phyloP scores from a whole-genome alignment of 305 asterid species.

The Galium porrigens region DNA sequence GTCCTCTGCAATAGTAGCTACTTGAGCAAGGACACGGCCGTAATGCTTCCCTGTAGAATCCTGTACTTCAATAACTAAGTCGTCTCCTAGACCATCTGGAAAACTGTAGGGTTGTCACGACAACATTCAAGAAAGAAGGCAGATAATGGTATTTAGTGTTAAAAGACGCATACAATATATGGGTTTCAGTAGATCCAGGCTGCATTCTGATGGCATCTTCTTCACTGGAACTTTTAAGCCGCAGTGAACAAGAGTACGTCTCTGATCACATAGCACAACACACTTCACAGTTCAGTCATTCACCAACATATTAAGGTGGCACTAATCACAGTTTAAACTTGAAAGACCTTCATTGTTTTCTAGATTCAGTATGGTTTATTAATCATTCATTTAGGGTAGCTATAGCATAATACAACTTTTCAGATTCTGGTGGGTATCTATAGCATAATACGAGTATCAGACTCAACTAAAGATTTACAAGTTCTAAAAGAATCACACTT shows the following conservation, averaged over 20 bases:
- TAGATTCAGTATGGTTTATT: not conserved
- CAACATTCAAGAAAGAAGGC: conserved; percentile 8
- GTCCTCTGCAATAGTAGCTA: conserved; percentile 43
- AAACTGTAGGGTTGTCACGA: conserved; percentile 31
- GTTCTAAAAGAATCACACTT: not conserved
- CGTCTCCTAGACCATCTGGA: conserved; percentile 45
- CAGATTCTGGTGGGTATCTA: not conserved
- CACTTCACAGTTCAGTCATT: not conserved
- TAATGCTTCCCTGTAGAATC: conserved; percentile 37
- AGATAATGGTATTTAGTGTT: not conserved
- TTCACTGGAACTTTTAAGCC: conserved; percentile 39
- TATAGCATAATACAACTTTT: too few species aligned
- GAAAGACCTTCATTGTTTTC: not conserved
- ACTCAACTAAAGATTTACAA: not conserved
- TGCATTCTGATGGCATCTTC: conserved; percentile 40
- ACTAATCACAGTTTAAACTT: not conserved
- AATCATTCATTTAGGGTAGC: not conserved
- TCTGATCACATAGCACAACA: conserved; percentile 22
- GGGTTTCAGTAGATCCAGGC: conserved; percentile 38
- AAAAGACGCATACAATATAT: conserved; percentile 18
- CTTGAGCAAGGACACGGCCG: conserved; percentile 44
- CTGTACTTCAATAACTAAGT: conserved; percentile 31
- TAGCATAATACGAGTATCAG: not conserved
- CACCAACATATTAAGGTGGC: not conserved
- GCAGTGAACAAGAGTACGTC: conserved; percentile 27